phyloP scores from a whole-genome alignment of 768 basidiomycete species.

The Candolleomyces efflorescens region DNA sequence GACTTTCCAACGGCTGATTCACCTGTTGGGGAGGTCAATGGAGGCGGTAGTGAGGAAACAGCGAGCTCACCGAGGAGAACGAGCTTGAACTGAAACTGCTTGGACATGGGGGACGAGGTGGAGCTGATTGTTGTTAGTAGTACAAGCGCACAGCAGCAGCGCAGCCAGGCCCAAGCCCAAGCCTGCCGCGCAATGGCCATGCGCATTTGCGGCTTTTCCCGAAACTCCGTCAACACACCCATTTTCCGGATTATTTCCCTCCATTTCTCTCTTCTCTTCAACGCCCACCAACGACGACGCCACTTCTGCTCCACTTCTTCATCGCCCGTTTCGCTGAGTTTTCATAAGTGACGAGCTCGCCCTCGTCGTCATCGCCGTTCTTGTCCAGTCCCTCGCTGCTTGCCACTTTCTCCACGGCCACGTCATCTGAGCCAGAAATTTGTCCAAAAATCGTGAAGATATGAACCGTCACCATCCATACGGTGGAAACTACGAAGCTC shows the following conservation, averaged over 20 bases:
- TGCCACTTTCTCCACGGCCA: constrained; percentile 17
- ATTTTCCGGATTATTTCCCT: constrained; percentile 13
- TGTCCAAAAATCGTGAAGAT: constrained; percentile 12
- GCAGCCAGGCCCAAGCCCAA: constrained; percentile 3
- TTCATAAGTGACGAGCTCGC: constrained; percentile 2
- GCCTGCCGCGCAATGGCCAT: constrained; percentile 9
- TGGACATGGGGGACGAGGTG: constrained; percentile 59
- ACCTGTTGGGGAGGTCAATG: constrained; percentile 44
- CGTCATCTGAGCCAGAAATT: constrained; percentile 30
- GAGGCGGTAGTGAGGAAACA: neutral
- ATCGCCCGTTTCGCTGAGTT: constrained; percentile 4
- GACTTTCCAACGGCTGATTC: constrained; percentile 98
- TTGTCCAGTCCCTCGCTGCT: constrained; percentile 14
- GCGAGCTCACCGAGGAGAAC: constrained; percentile 78
- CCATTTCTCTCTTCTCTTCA: constrained; percentile 11
- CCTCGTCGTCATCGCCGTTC: constrained; percentile 4
- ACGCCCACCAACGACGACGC: constrained; percentile 8
- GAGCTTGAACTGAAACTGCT: constrained; percentile 93
- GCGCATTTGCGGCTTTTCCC: constrained; percentile 24
- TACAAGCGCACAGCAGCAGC: constrained; percentile 1
- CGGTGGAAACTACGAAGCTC: constrained; percentile 59
- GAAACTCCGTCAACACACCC: constrained; percentile 19
- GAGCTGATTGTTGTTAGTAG: constrained; percentile 11
- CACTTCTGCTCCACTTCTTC: neutral
- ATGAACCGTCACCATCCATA: constrained; percentile 95